Conservation (phyloP, 306 rosid genomes). For the Acacia confusa region DNA sequence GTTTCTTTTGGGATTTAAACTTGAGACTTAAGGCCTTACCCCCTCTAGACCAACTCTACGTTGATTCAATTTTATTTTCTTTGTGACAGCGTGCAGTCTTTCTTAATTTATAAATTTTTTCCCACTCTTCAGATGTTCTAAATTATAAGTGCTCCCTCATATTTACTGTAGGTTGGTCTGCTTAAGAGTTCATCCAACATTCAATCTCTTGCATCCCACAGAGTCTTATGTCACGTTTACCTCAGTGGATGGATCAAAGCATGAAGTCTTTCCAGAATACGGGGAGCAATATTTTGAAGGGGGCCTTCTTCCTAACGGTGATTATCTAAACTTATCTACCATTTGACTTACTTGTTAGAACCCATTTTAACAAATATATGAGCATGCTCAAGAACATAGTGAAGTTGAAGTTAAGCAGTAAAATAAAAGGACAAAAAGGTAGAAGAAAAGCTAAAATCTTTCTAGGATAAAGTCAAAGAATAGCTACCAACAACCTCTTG, state of each 20-base stretch:
- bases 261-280: constrained; percentile 78
- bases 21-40: too few relatives aligned
- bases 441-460: too few relatives aligned
- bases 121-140: background rate
- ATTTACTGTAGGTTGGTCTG: constrained; percentile 72
- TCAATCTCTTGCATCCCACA: constrained; percentile 71
- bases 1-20: too few relatives aligned
- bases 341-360: constrained; percentile 19
- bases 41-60: too few relatives aligned
- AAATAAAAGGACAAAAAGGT: too few relatives aligned
- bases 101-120: background rate
- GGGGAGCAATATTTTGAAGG: constrained; percentile 75
- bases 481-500: too few relatives aligned
- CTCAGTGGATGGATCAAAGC: constrained; percentile 71
- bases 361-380: constrained; percentile 8
- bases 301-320: constrained; percentile 75
- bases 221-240: constrained; percentile 78
- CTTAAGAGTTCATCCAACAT: constrained; percentile 87
- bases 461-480: too few relatives aligned
- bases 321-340: constrained; percentile 21
- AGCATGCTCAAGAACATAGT: background rate
- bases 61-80: background rate
- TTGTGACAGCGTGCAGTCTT: background rate
- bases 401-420: too few relatives aligned
- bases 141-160: constrained; percentile 16